A percentile compares a stretch with the other conserved stretches of the same genome.
Evolutionary conservation across 371 early-diverging fungal genomes (phyloP).

Genomic region (Mucor plumbeus): DNA sequence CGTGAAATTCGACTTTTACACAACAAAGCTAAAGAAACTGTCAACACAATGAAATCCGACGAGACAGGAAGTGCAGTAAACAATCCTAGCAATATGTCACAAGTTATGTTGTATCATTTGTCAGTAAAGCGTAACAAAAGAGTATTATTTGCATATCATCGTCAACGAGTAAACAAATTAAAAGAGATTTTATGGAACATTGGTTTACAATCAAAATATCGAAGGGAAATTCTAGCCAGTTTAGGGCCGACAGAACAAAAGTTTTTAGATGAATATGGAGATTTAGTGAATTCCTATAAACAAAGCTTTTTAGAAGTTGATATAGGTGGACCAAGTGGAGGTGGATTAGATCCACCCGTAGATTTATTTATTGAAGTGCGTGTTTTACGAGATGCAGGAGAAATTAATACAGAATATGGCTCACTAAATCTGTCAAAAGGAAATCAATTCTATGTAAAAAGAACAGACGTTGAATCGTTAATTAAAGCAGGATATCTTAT

Average conservation of each 20-base stretch:
- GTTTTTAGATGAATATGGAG: conserved; percentile 66
- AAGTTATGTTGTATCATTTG: conserved; percentile 60
- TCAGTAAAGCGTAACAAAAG: conserved; percentile 82
- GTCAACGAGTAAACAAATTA: conserved; percentile 72
- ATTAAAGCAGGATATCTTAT: conserved; percentile 83
- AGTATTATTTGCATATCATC: conserved; percentile 88
- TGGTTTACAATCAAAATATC: conserved; percentile 50
- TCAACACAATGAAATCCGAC: conserved; percentile 30
- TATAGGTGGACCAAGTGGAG: conserved; percentile 72
- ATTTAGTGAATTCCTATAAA: conserved; percentile 68
- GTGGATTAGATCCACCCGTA: conserved; percentile 80
- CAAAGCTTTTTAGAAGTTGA: conserved; percentile 74
- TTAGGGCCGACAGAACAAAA: conserved; percentile 71
- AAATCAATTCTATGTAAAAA: conserved; percentile 82
- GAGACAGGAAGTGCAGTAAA: conserved; percentile 6
- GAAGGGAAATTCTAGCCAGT: conserved; percentile 49
- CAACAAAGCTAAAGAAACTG: conserved; percentile 39
- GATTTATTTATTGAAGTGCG: conserved; percentile 90
- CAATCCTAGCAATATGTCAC: conserved; percentile 40
- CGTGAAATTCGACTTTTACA: conserved; percentile 75
- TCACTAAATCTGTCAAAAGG: conserved; percentile 71
- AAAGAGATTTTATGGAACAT: conserved; percentile 80
- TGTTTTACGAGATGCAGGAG: conserved; percentile 87
- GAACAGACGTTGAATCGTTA: conserved; percentile 89
- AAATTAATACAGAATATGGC: conserved; percentile 87